Evolutionary conservation across 164 flowering plant genomes (phyloP).

Genomic region (Chimonanthus salicifolius): DNA sequence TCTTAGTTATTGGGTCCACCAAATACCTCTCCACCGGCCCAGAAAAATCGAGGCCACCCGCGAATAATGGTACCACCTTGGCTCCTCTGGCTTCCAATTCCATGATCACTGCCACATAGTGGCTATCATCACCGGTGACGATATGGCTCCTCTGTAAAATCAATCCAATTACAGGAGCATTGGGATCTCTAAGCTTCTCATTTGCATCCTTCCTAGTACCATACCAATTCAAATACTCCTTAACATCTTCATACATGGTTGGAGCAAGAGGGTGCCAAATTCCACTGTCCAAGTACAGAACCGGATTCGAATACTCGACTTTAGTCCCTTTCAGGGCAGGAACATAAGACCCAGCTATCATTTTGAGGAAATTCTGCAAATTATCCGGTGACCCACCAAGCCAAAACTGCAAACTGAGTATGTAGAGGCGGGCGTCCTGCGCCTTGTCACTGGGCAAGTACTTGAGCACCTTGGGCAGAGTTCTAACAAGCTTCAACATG

Average conservation of each 20-base stretch:
- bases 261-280: conserved; percentile 99
- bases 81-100: conserved; percentile 96
- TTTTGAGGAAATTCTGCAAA: conserved; percentile 80
- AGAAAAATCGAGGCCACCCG: conserved; percentile 95
- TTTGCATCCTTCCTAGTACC: conserved; percentile 80
- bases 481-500: conserved; percentile 96
- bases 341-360: conserved; percentile 92
- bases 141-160: conserved; percentile 89
- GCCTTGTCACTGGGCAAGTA: conserved; percentile 98
- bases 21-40: conserved; percentile 86
- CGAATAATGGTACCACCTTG: conserved; percentile 85
- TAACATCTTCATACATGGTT: conserved; percentile 94
- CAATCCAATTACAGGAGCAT: conserved; percentile 77
- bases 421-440: conserved; percentile 92
- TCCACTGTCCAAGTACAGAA: conserved; percentile 82
- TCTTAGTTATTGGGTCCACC: conserved; percentile 72
- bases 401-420: conserved; percentile 95
- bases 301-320: conserved; percentile 86
- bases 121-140: conserved; percentile 96
- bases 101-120: conserved; percentile 98
- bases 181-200: conserved; percentile 61
- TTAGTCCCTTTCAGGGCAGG: conserved; percentile 76
- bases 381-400: conserved; percentile 99
- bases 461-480: conserved; percentile 94
- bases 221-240: conserved; percentile 98